Percentiles rank a stretch among this genome's conserved stretches.
Conservation (phyloP, 2,329 filamentous ascomycete species). For the Cercospora zeae-maydis region DNA sequence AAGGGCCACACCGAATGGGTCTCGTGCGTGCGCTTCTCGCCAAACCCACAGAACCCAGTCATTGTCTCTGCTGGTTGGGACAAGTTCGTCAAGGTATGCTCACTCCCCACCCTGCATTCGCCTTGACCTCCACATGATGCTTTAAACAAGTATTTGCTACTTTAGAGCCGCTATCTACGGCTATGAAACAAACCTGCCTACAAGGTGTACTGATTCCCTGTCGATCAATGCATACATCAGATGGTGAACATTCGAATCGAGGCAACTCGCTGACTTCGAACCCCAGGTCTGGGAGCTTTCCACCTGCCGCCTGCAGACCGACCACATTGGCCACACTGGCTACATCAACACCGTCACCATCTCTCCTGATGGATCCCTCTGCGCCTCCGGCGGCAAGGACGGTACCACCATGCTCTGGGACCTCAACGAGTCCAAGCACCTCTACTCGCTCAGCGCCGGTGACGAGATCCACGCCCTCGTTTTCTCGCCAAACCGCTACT, state of each 20-base stretch:
- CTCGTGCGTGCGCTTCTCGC: constrained; percentile 98
- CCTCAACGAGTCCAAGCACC: constrained; percentile 99
- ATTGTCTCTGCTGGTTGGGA: constrained; percentile 99
- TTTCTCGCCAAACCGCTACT: constrained; percentile 99
- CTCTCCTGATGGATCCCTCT: constrained; percentile 97
- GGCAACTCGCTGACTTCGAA: constrained; percentile 7
- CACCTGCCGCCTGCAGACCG: constrained; percentile 98
- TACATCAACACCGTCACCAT: constrained; percentile 99
- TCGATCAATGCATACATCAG: neutral
- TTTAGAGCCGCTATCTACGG: constrained; percentile 83
- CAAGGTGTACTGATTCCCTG: constrained; percentile 73
- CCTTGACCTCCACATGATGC: constrained; percentile 70
- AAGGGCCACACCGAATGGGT: constrained; percentile 99
- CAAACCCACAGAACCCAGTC: constrained; percentile 99
- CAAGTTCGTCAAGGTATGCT: constrained; percentile 97
- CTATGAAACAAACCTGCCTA: constrained; percentile 85
- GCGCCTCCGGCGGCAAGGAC: constrained; percentile 98
- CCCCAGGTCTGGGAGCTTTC: constrained; percentile 96
- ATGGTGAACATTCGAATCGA: neutral
- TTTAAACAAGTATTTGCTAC: constrained; percentile 99
- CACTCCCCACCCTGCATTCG: constrained; percentile 32
- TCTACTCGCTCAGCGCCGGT: constrained; percentile 98
- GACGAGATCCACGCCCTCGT: constrained; percentile 99
- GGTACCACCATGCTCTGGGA: constrained; percentile 99
- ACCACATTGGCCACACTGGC: constrained; percentile 99